Base-by-base conservation (phyloP, 345 rosid species). In the rapeseed (Brassica napus) region DNA sequence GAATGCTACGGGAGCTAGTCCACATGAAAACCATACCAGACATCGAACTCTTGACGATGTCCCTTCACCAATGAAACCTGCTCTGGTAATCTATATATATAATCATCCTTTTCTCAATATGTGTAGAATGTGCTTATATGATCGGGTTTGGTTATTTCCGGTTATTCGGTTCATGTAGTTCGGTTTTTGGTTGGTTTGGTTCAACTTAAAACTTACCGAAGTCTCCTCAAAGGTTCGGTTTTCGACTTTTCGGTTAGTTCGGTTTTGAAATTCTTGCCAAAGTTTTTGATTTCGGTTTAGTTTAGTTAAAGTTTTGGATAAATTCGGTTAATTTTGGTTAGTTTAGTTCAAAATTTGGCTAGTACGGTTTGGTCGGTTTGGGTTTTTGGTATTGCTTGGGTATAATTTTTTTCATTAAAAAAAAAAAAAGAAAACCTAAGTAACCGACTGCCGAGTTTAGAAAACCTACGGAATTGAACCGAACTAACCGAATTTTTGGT, bases 1-100 rank as follows among this genome's bases (percentile, higher is more conserved):
- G 80, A 91, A 88, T 60, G 79, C 78, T 44, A 82, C 87, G 0
- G 88, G 86, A 28, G 18, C 81, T 62, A 85, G 86, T 61, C 87
- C 84, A 52, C 87, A 64, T 60, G 89, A 85, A 67, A 90, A 86
- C 65, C 86, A 79, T 65, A 77, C 86, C 4, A 83, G 85, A 73
- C 85, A 85, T 79, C 85, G 85, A 84, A 78, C 85, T 47, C 74
- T 84, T 23, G 92, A 85, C 55, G 92, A 87, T 58, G 74, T 73
- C 37, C 86, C 89, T 77, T 79, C 90, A 8, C 83, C 90, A 7
- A 87, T 70, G 30, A 89, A 84, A 73, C 91, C 85, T 77, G 90
- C 66, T 86, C 88, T 88, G 88, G 82, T 52, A 52, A 15, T 14
- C 3, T 47, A 10, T 37, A 11, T 42, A 42, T 11, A 44, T 44